Evolutionary conservation across 371 early-diverging fungal species (phyloP), one percentile per base, ranked within the genome.

Genomic region (Mucor indicus): DNA sequence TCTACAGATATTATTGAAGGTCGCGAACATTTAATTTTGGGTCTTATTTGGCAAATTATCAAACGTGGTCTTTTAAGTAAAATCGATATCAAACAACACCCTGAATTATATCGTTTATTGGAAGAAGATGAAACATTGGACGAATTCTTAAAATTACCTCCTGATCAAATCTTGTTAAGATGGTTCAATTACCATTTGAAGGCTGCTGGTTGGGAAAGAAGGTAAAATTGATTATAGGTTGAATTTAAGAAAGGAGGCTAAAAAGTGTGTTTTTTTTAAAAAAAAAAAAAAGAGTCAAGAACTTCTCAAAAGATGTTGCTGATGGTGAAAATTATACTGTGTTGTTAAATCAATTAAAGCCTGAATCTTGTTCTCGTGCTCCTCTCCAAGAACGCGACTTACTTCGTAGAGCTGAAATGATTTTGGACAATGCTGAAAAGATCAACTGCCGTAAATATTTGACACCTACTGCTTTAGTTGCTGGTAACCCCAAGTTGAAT

Each of bases 161-260:
- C 91, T 20, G 96, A 96, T 58, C 90, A 90, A 50, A 94, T 96
- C 52, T 73, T 95, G 57, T 69, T 95, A 55, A 70, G 96, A 48
- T 96, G 96, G 96, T 87, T 94, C 77, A 95, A 95, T 74, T 95
- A 92, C 71, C 95, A 95, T 61, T 64, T 95, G 57, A 91, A 89
- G 59, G 89, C 89, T 47, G 92, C 95, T 27, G 85, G 85, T 23
- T 92, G 88, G 87, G 59, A 75, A 38, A 75, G 90, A 35, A 69
- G 72, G 79, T 78, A 33, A 33, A 67, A 48, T 29, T 6, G 30
- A 29, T 8, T 8, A 8, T 29, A 29, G 8, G 12, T 8, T 29
- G 30, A 12, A 8, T 29, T 8, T 29, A 12, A 29, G 8, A 8
- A 12, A 29, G 8, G 30, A 29, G 30, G 30, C 12, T 29, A 8